Conservation (phyloP, 2,329 filamentous ascomycete species). For the Tolypocladium guangdongense region DNA sequence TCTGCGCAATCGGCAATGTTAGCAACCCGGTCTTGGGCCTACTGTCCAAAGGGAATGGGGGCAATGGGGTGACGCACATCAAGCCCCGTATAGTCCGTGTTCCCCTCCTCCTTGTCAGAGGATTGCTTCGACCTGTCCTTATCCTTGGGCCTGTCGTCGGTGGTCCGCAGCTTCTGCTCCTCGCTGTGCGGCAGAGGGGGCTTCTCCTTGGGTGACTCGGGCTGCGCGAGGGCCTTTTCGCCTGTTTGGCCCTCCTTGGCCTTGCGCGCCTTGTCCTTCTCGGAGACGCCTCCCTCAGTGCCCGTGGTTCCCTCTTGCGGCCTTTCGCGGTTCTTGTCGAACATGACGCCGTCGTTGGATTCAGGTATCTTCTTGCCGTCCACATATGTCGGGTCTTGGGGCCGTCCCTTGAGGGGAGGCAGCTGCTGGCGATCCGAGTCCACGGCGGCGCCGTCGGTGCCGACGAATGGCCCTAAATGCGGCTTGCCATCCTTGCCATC, state of each 20-base stretch:
- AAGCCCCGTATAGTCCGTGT: slow-evolving; percentile 24
- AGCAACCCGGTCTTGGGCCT: slow-evolving; percentile 3
- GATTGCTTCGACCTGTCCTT: slow-evolving; percentile 26
- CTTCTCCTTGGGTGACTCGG: slow-evolving; percentile 74
- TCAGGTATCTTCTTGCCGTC: slow-evolving; percentile 53
- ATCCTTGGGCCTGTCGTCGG: slow-evolving; percentile 29
- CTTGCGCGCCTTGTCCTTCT: slow-evolving; percentile 70
- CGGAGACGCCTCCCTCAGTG: slow-evolving; percentile 79
- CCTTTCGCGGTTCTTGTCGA: slow-evolving; percentile 64
- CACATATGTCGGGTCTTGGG: slow-evolving; percentile 38
- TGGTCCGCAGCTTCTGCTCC: slow-evolving; percentile 50
- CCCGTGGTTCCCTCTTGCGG: slow-evolving; percentile 82
- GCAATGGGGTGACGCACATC: slow-evolving; percentile 15
- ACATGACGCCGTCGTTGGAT: slow-evolving; percentile 77
- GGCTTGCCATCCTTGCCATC: slow-evolving; percentile 92
- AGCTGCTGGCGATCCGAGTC: slow-evolving; percentile 26
- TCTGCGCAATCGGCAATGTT: slow-evolving; percentile 36
- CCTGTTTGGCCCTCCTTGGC: slow-evolving; percentile 54
- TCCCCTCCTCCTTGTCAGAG: slow-evolving; percentile 29
- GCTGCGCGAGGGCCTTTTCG: slow-evolving; percentile 60
- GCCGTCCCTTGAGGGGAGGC: slow-evolving; percentile 37
- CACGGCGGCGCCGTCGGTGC: slow-evolving; percentile 30
- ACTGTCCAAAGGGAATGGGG: background rate
- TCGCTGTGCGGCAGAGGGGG: slow-evolving; percentile 75
- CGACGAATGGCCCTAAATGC: slow-evolving; percentile 73